Base-by-base conservation (phyloP, 108 stramenopile genomes). In the Schizochytrium sp. region DNA sequence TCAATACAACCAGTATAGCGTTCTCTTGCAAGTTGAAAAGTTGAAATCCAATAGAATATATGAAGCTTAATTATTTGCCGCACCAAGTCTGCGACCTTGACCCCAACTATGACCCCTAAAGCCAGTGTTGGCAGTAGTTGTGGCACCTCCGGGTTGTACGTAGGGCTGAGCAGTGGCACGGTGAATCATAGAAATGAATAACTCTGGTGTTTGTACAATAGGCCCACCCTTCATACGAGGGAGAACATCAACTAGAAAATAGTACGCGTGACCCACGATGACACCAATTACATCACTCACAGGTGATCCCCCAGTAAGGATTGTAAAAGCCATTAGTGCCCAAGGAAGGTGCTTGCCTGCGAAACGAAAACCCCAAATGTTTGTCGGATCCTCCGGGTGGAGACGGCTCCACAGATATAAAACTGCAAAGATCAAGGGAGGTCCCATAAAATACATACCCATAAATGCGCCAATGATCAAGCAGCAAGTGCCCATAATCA, bases 381-480 rank as follows among this genome's bases (percentile, higher is more conserved):
- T 58, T 19, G 87, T 49, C 45, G 57, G 88, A 3, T 42, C 61
- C 46, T 88, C 88, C 15, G 90, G 90, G 19, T 90, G 58, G 42
- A 28, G 17, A 17, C 61, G 28, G 90, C 90, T 90, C 90, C 90
- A 90, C 61, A 88, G 44, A 40, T 90, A 90, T 41, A 90, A 12
- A 12, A 90, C 88, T 3, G 44, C 90, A 56, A 88, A 90, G 61
- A 88, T 3, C 10, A 90, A 15, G 5, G 90, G 55, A 8, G 64
- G 60, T 4, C 57, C 87, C 42, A 90, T 49, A 28, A 83, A 83
- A 2, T 10, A 13, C 8, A 83, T 10, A 47, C 55, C 28, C 76
- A 83, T 83, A 40, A 38, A 83, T 53, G 50, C 49, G 15, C 50
- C 45, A 83, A 83, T 83, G 2, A 83, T n/a, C 3, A 83, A 55